These are phyloP conservation scores for Gamarada debralockiae DNA, from an alignment of 495 filamentous ascomycete genomes.

Conservation along the genomic window DNA sequence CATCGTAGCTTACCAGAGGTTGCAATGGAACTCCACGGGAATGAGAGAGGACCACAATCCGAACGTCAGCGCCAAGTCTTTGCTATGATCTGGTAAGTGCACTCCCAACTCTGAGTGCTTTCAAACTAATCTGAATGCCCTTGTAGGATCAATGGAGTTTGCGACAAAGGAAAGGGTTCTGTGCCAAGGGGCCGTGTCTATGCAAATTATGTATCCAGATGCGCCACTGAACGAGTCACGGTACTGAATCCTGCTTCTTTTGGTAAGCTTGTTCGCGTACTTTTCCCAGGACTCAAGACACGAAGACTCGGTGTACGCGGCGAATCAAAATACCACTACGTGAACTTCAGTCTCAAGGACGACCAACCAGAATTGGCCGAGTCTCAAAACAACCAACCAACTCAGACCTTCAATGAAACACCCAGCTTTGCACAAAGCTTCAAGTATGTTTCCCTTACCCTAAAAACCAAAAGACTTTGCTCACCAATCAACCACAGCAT, in stretches of 20 bases:
- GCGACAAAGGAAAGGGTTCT: constrained; percentile 73
- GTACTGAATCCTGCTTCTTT: constrained; percentile 95
- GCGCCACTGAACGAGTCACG: constrained; percentile 86
- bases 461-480: background rate
- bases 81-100: constrained; percentile 88
- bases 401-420: constrained; percentile 34
- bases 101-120: background rate
- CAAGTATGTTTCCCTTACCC: constrained; percentile 28
- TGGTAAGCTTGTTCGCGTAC: constrained; percentile 92
- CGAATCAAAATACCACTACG: constrained; percentile 98
- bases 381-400: constrained; percentile 26
- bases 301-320: constrained; percentile 87
- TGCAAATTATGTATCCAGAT: constrained; percentile 84
- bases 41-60: constrained; percentile 67
- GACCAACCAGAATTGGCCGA: constrained; percentile 50
- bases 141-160: constrained; percentile 76
- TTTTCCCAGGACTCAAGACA: constrained; percentile 92
- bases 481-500: constrained; percentile 30
- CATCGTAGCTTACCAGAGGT: constrained; percentile 76
- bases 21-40: constrained; percentile 65
- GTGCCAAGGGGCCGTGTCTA: constrained; percentile 92
- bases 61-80: constrained; percentile 96
- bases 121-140: background rate
- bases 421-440: constrained; percentile 36
- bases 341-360: constrained; percentile 72